A percentile compares a stretch with the other conserved stretches of the same genome.
These are phyloP conservation scores for Rhizopus arrhizus DNA, from an alignment of 371 early-diverging fungal species.

Conservation along the genomic window DNA sequence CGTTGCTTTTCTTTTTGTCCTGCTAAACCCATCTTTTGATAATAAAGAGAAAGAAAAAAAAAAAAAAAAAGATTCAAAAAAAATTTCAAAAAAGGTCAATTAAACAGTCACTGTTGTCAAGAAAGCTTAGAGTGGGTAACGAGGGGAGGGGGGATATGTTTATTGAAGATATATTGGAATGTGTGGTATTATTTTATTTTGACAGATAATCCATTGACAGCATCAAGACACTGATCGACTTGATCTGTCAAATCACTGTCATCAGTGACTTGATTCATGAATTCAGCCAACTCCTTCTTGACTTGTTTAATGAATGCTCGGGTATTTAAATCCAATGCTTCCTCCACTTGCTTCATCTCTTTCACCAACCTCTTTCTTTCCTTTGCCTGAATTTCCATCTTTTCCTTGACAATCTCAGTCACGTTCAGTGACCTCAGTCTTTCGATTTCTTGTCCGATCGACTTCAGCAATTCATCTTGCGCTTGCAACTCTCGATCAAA, in stretches of 20 bases:
- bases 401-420: constrained; percentile 11
- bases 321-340: constrained; percentile 14
- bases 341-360: constrained; percentile 11
- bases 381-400: constrained; percentile 23
- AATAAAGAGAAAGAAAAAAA: neutral
- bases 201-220: constrained; percentile 21
- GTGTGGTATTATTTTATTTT: neutral
- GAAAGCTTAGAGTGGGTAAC: neutral
- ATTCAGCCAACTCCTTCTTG: constrained; percentile 6
- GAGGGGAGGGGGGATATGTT: too few species aligned
- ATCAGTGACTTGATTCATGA: constrained; percentile 8
- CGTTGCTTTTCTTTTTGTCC: constrained; percentile 82
- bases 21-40: constrained; percentile 70
- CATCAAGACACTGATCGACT: constrained; percentile 30
- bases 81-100: neutral
- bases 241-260: constrained; percentile 11
- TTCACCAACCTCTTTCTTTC: constrained; percentile 14
- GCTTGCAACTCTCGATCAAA: constrained; percentile 27
- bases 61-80: neutral
- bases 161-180: neutral
- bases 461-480: constrained; percentile 17
- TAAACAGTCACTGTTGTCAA: neutral
- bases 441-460: constrained; percentile 17
- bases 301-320: constrained; percentile 17
- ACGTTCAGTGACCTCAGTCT: constrained; percentile 19